These are phyloP conservation scores for Suhomyces sp. DNA, from an alignment of 805 yeast genomes.

Conservation along the genomic window DNA sequence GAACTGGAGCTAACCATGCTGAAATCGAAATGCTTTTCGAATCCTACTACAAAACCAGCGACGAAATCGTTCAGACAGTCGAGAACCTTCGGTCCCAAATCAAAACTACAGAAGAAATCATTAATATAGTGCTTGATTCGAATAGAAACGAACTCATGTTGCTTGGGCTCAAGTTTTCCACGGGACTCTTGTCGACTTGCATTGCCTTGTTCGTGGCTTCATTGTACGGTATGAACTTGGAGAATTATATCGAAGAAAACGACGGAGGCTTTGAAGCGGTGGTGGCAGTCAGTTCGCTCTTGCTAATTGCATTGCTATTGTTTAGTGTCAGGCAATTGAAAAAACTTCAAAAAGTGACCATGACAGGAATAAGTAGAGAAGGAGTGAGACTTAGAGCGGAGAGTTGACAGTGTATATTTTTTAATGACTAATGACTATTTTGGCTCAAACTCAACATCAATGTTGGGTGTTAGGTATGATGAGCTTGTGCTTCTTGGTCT, in stretches of 20 bases:
- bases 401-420: not conserved
- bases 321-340: constrained; percentile 57
- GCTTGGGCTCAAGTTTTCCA: constrained; percentile 76
- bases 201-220: constrained; percentile 79
- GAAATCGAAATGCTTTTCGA: constrained; percentile 90
- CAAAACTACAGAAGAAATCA: constrained; percentile 90
- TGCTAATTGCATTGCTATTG: constrained; percentile 45
- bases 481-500: constrained; percentile 20
- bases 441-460: constrained; percentile 29
- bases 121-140: constrained; percentile 87
- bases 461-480: constrained; percentile 20
- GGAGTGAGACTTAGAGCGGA: not conserved
- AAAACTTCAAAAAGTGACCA: constrained; percentile 69
- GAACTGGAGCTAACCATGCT: constrained; percentile 64
- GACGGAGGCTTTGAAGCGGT: constrained; percentile 59
- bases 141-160: constrained; percentile 92
- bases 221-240: constrained; percentile 92
- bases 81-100: constrained; percentile 79
- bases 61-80: constrained; percentile 89
- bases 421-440: constrained; percentile 2
- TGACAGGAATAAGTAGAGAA: constrained; percentile 42
- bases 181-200: constrained; percentile 80
- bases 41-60: constrained; percentile 85
- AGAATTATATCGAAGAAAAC: constrained; percentile 84
- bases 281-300: constrained; percentile 42